Evolutionary conservation across 352 stramenopile species (phyloP), one percentile per base, ranked within the genome.

Genomic region (Pythium myriotylum): DNA sequence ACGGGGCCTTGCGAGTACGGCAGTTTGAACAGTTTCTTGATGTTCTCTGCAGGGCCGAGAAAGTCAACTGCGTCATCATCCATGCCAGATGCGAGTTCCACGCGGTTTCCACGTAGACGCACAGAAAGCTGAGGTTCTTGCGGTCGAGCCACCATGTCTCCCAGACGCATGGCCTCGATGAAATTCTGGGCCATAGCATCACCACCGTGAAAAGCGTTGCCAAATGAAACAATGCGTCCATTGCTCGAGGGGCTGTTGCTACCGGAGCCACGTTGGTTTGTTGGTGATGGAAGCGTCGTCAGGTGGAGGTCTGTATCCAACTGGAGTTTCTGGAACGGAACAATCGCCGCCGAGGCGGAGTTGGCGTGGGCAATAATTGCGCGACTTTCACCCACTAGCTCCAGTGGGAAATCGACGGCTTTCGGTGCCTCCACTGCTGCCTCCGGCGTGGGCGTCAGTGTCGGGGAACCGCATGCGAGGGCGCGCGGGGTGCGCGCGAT

Each of bases 1-100:
- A 95, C 84, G 35, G 73, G 65, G 1, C 71, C 82, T 29, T 87
- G 77, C 10, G 86, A 93, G 65, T 95, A 95, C 32, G 86, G 84
- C 52, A 95, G 61, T 64, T 95, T 95, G 62, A 95, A 95, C 2
- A 95, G 74, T 35, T 79, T 82, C 65, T 95, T 95, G 55, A 95
- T 92, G 54, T 92, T 92, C 63, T 95, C 86, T 0, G 86, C 86
- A 0, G 86, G 86, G 0, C 86, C 86, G 33, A 95, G 54, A 47
- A 92, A 95, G 51, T 95, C 79, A 50, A 93, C 80, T 0, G 81
- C 50, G 14, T 92, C 73, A 17, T 92, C 82, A 20, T 91, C 79
- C 1, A 77, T 79, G 2, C 77, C 68, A 8, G 82, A 90, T 22
- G 83, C 72, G 12, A 95, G 61, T 62, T 95, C 86, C 22, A 95